Conservation (phyloP, 495 filamentous ascomycete species). For the Penicilliopsis zonata region DNA sequence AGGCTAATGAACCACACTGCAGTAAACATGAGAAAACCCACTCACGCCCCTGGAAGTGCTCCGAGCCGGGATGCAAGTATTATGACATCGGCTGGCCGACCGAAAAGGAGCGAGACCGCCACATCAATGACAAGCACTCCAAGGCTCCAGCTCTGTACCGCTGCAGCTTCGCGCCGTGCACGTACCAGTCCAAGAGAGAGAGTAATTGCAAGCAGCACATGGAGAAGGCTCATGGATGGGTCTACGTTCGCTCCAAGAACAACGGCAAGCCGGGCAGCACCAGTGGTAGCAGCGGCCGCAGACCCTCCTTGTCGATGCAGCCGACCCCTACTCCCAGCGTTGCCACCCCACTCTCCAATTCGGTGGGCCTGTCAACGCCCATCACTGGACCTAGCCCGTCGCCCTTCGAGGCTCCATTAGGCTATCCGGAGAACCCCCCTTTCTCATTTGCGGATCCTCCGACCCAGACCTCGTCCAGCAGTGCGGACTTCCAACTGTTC, state of each 20-base stretch:
- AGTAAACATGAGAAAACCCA: conserved; percentile 96
- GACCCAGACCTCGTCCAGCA: conserved; percentile 5
- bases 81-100: conserved; percentile 83
- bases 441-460: conserved; percentile 25
- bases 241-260: conserved; percentile 82
- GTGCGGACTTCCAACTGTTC: conserved; percentile 18
- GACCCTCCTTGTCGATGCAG: conserved; percentile 18
- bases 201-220: conserved; percentile 99
- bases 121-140: conserved; percentile 91
- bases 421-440: conserved; percentile 8
- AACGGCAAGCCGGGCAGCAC: conserved; percentile 53
- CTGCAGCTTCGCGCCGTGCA: conserved; percentile 76
- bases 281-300: conserved; percentile 13
- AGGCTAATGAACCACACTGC: conserved; percentile 11
- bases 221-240: conserved; percentile 93
- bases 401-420: conserved; percentile 6
- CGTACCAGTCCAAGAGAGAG: conserved; percentile 89
- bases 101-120: conserved; percentile 92
- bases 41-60: conserved; percentile 89
- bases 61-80: conserved; percentile 70
- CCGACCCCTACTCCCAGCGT: conserved; percentile 42
- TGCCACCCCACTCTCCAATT: conserved; percentile 37
- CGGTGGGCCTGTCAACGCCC: conserved; percentile 22
- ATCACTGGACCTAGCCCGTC: conserved; percentile 15
- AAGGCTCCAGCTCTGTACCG: conserved; percentile 60